Percentiles rank a stretch among this genome's conserved stretches.
phyloP scores from a whole-genome alignment of 129 eudicot species.

The Artemisia tridentata region DNA sequence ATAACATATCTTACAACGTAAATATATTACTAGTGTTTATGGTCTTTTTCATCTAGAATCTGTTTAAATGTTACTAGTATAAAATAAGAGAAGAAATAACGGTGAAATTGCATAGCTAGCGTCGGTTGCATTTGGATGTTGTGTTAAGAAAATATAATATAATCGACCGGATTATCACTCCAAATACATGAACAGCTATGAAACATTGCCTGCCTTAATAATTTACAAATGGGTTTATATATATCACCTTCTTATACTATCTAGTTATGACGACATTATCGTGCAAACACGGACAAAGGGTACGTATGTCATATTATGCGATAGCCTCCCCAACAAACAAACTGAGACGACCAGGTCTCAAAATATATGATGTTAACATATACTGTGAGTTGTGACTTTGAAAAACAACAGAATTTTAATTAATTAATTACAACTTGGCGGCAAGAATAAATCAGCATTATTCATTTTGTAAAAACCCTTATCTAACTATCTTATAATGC shows the following conservation, averaged over 20 bases:
- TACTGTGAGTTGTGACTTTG: no score
- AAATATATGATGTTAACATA: no score
- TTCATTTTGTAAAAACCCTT: not conserved
- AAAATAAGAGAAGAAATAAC: not conserved
- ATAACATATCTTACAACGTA: no score
- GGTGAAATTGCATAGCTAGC: not conserved
- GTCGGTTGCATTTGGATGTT: conserved; percentile 10
- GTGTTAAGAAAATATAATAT: not conserved
- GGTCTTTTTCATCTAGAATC: no score
- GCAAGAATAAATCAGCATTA: conserved; percentile 1
- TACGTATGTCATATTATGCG: not conserved
- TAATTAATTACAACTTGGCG: not conserved
- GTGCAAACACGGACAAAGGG: conserved; percentile 3
- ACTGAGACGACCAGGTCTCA: conserved; percentile 1
- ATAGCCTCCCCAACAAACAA: not conserved
- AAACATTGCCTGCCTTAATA: not conserved
- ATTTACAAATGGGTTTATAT: not conserved
- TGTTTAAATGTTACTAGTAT: no score
- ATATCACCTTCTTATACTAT: not conserved
- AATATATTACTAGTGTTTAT: no score
- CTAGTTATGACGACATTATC: no score
- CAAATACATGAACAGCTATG: not conserved
- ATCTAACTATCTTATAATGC: no score
- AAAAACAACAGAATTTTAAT: not conserved
- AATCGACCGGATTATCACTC: conserved; percentile 22